These are phyloP conservation scores for Camillea tinctor DNA, from an alignment of 2,329 filamentous ascomycete genomes.

Conservation along the genomic window DNA sequence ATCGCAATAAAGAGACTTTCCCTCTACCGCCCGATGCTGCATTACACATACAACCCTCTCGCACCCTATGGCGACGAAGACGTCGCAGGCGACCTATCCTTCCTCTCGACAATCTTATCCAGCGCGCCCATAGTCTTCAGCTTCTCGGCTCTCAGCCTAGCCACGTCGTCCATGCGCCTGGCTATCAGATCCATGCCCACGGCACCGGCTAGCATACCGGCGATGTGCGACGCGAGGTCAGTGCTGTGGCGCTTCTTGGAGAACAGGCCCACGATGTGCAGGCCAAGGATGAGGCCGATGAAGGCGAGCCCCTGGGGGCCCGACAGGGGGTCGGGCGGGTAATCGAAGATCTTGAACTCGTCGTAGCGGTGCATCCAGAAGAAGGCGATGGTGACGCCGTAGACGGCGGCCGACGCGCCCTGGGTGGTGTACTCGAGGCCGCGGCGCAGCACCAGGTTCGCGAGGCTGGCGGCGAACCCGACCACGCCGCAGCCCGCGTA, in stretches of 20 bases:
- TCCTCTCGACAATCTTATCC: constrained; percentile 16
- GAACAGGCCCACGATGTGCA: constrained; percentile 49
- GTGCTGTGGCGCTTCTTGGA: constrained; percentile 41
- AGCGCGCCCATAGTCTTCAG: constrained; percentile 24
- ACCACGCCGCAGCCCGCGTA: constrained; percentile 59
- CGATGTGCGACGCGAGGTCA: constrained; percentile 54
- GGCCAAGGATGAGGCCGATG: constrained; percentile 48
- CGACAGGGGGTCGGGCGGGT: constrained; percentile 52
- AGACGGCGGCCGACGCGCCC: constrained; percentile 66
- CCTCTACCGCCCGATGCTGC: no score
- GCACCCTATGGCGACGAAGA: not conserved
- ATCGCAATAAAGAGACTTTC: not conserved
- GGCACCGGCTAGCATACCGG: constrained; percentile 49
- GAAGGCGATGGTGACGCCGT: constrained; percentile 61
- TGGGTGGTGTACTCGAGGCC: constrained; percentile 52
- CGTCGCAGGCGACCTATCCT: constrained; percentile 4
- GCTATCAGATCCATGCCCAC: constrained; percentile 38
- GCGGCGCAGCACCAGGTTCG: constrained; percentile 45
- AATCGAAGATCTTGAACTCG: constrained; percentile 55
- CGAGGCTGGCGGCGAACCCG: constrained; percentile 59
- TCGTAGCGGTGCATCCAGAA: constrained; percentile 59
- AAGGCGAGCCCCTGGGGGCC: constrained; percentile 56
- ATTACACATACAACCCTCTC: no score
- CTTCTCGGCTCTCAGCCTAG: constrained; percentile 23
- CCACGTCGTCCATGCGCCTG: constrained; percentile 28